phyloP scores from a whole-genome alignment of 106 monocot genomes.

The Apostasia ramifera region DNA sequence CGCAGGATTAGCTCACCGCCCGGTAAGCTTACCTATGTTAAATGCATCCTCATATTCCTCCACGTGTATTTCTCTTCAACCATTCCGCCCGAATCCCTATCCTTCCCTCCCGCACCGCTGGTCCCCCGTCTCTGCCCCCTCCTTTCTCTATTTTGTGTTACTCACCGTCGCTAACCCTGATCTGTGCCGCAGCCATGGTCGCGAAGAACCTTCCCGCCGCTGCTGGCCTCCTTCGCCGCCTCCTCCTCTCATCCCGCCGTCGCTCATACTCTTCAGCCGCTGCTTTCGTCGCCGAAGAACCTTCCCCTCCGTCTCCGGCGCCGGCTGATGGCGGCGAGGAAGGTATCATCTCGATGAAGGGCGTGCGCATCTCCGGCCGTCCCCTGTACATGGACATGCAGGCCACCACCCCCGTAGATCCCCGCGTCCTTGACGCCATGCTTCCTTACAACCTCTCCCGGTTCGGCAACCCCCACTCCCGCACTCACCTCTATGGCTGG shows the following conservation, averaged over 20 bases:
- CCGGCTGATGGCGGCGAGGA: slow-evolving; percentile 11
- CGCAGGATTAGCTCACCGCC: too few species aligned
- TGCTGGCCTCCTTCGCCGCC: slow-evolving; percentile 12
- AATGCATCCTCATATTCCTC: too few species aligned
- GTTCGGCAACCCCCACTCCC: slow-evolving; percentile 97
- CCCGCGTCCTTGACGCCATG: slow-evolving; percentile 94
- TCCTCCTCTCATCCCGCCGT: slow-evolving; percentile 1
- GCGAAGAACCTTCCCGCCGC: slow-evolving; percentile 2
- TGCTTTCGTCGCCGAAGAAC: slow-evolving; percentile 1
- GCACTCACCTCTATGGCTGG: slow-evolving; percentile 98
- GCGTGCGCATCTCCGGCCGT: slow-evolving; percentile 71
- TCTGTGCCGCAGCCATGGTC: slow-evolving; percentile 4
- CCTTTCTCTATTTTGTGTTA: too few species aligned
- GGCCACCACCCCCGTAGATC: slow-evolving; percentile 91
- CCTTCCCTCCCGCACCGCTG: not conserved
- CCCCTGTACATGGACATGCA: slow-evolving; percentile 99
- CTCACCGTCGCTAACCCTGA: not conserved
- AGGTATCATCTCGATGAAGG: slow-evolving; percentile 59
- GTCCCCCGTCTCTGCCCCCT: not conserved
- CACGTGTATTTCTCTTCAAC: not conserved
- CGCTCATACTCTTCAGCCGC: slow-evolving; percentile 19
- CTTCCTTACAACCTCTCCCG: slow-evolving; percentile 87
- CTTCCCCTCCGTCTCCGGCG: not conserved
- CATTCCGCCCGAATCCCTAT: not conserved
- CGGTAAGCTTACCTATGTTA: too few species aligned